Evolutionary conservation across 768 basidiomycete species (phyloP).

Genomic region (Trichaptum fuscoviolaceum): DNA sequence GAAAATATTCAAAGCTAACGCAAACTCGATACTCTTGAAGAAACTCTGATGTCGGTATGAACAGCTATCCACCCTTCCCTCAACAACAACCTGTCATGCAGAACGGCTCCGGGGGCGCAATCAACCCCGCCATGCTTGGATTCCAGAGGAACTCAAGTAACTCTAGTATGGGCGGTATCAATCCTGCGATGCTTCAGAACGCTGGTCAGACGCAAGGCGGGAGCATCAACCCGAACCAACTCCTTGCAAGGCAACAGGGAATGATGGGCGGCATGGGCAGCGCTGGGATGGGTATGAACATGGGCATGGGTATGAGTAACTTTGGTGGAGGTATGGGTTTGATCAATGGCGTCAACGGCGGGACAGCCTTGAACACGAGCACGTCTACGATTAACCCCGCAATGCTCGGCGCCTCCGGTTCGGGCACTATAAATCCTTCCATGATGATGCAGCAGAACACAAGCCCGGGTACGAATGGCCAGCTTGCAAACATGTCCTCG

Average conservation of each 20-base stretch:
- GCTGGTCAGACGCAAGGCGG: conserved; percentile 12
- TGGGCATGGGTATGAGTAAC: conserved; percentile 18
- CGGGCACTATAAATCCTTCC: not conserved
- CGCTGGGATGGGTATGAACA: conserved; percentile 19
- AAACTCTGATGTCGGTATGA: not conserved
- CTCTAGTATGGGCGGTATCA: not conserved
- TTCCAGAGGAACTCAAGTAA: not conserved
- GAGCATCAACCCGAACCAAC: conserved; percentile 21
- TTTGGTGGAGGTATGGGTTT: conserved; percentile 13
- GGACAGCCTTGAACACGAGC: conserved; percentile 7
- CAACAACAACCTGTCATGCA: not conserved
- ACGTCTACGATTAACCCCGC: conserved; percentile 17
- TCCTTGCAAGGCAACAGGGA: conserved; percentile 15
- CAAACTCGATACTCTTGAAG: not conserved
- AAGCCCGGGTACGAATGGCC: not conserved
- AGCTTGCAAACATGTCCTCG: conserved; percentile 5
- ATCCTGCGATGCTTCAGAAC: conserved; percentile 7
- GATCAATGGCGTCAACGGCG: conserved; percentile 1
- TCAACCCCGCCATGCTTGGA: not conserved
- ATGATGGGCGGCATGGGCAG: conserved; percentile 19
- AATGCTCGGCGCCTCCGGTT: conserved; percentile 13
- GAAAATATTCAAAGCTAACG: not conserved
- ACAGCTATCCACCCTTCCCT: not conserved
- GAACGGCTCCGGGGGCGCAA: not conserved
- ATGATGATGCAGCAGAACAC: not conserved